Percentiles rank a stretch among this genome's conserved stretches.
Evolutionary conservation across 108 stramenopile species (phyloP).

Genomic region (Fistulifera pelliculosa): DNA sequence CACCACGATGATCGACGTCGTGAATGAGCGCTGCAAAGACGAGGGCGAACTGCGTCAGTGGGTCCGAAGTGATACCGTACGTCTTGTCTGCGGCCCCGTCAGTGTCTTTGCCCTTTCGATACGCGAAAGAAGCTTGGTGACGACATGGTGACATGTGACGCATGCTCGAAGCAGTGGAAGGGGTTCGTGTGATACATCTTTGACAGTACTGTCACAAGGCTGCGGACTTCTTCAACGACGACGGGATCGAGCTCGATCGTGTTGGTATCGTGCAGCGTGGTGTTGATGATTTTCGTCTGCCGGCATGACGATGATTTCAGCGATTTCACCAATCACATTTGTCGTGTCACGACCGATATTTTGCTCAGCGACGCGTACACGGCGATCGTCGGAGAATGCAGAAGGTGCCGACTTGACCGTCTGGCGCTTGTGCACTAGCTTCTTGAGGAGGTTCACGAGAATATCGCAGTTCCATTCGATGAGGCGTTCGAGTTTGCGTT

Average conservation of each 20-base stretch:
- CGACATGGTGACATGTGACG: slow-evolving; percentile 29
- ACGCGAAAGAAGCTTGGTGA: slow-evolving; percentile 25
- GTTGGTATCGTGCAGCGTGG: neutral
- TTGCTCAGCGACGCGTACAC: neutral
- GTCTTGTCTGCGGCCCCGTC: slow-evolving; percentile 1
- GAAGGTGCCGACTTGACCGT: neutral
- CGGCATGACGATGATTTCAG: slow-evolving; percentile 5
- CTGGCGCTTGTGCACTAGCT: neutral
- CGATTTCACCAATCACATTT: slow-evolving; percentile 7
- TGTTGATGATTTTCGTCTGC: no score
- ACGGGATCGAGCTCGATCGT: slow-evolving; percentile 1
- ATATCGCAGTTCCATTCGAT: slow-evolving; percentile 10
- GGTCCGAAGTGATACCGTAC: slow-evolving; percentile 4
- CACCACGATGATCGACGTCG: slow-evolving; percentile 26
- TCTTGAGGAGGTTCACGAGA: neutral
- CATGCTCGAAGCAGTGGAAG: slow-evolving; percentile 40
- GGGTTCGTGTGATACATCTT: slow-evolving; percentile 3
- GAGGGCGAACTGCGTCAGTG: slow-evolving; percentile 4
- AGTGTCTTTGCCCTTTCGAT: neutral
- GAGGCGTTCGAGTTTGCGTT: neutral
- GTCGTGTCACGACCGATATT: neutral
- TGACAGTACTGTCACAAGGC: slow-evolving; percentile 1
- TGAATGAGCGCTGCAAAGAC: slow-evolving; percentile 25
- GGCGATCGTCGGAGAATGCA: neutral
- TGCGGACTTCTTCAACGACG: slow-evolving; percentile 3